These are phyloP conservation scores for Fraxinus sp. DNA, from an alignment of 305 asterid species.

Conservation along the genomic window DNA sequence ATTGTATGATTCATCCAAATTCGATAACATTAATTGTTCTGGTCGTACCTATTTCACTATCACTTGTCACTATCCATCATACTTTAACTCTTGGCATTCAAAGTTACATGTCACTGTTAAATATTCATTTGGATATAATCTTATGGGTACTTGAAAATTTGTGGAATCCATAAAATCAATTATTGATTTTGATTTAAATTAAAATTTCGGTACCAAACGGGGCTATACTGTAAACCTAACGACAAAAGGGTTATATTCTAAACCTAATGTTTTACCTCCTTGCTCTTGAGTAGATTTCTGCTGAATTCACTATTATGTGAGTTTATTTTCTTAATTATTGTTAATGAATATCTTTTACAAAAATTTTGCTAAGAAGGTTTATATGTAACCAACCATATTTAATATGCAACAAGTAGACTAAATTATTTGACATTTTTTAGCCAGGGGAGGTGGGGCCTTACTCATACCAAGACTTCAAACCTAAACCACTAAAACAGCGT, in stretches of 20 bases:
- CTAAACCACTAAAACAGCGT: not conserved
- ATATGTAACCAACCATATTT: not conserved
- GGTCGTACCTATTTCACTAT: not conserved
- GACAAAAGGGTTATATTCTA: not conserved
- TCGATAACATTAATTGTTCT: not conserved
- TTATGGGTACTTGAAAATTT: no score
- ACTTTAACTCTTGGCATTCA: not conserved
- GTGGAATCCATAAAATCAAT: no score
- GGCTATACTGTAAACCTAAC: no score
- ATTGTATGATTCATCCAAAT: not conserved
- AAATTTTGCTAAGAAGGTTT: not conserved
- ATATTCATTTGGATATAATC: no score
- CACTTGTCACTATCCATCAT: not conserved
- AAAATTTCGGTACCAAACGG: no score
- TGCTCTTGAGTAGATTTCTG: not conserved
- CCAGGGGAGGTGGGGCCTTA: not conserved
- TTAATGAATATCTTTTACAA: not conserved
- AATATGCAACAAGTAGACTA: not conserved
- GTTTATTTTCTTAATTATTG: not conserved
- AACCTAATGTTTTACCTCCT: not conserved
- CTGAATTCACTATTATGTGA: not conserved
- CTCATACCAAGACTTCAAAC: not conserved
- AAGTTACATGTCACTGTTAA: not conserved
- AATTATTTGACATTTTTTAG: not conserved
- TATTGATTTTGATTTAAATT: no score